Conservation (phyloP, 257 asterid genomes). For the Solanum lycopersicoides region DNA sequence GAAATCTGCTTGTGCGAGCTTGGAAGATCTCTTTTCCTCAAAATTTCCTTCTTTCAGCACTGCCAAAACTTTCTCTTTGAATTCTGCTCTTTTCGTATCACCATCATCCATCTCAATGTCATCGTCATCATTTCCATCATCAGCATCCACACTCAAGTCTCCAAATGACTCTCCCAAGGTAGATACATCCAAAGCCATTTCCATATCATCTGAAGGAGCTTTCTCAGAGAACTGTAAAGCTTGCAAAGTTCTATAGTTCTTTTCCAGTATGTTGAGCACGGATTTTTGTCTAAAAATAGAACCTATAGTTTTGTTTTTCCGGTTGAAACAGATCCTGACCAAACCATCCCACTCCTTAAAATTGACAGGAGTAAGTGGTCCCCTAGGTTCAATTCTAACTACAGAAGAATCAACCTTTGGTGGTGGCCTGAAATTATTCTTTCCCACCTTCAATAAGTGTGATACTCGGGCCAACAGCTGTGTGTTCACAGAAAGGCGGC, state of each 20-base stretch:
- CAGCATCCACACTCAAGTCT: constrained; percentile 47
- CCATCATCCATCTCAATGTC: constrained; percentile 74
- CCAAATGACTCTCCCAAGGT: constrained; percentile 70
- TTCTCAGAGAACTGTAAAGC: constrained; percentile 50
- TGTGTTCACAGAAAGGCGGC: constrained; percentile 94
- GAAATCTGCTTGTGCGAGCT: constrained; percentile 73
- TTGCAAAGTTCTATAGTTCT: constrained; percentile 80
- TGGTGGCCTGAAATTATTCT: constrained; percentile 95
- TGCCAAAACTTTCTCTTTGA: constrained; percentile 50
- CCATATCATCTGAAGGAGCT: constrained; percentile 34
- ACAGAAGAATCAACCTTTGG: constrained; percentile 97
- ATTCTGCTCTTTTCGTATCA: constrained; percentile 46
- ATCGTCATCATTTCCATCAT: constrained; percentile 46
- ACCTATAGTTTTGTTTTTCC: constrained; percentile 81
- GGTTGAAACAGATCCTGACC: constrained; percentile 83
- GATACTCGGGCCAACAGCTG: constrained; percentile 71
- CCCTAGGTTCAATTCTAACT: constrained; percentile 85
- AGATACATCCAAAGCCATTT: constrained; percentile 42
- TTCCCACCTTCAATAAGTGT: constrained; percentile 83
- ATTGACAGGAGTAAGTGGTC: constrained; percentile 66
- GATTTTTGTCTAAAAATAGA: constrained; percentile 68
- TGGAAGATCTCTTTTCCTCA: constrained; percentile 72
- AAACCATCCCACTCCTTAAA: constrained; percentile 98
- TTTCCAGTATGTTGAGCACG: constrained; percentile 63
- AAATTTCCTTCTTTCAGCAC: constrained; percentile 61